Evolutionary conservation across 2,329 filamentous ascomycete genomes (phyloP).

Genomic region (Apiospora kogelbergensis): DNA sequence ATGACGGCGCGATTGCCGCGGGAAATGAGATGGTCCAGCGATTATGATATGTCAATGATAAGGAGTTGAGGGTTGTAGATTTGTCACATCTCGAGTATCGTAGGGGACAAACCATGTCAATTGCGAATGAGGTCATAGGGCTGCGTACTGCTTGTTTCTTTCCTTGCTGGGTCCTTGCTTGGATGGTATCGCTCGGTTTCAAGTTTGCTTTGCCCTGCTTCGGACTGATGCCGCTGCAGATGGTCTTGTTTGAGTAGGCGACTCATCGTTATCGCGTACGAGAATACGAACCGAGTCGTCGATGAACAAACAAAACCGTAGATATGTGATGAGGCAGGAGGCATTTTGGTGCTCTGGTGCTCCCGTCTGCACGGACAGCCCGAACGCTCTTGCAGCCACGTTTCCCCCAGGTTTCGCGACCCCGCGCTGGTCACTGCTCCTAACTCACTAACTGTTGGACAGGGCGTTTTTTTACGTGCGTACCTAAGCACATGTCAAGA

Average conservation of each 20-base stretch:
- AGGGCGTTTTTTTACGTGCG: neutral
- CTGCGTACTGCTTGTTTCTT: neutral
- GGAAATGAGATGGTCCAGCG: neutral
- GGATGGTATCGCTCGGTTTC: neutral
- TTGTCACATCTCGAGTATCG: neutral
- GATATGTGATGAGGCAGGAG: neutral
- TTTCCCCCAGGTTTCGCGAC: neutral
- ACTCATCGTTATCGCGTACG: neutral
- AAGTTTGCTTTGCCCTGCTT: neutral
- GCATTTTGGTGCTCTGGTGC: neutral
- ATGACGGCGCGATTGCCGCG: neutral
- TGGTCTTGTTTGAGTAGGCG: neutral
- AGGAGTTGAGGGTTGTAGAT: neutral
- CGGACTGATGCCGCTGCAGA: neutral
- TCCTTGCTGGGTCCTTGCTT: neutral
- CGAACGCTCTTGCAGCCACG: neutral
- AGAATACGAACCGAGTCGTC: neutral
- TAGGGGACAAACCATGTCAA: neutral
- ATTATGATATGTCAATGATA: neutral
- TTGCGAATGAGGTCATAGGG: neutral
- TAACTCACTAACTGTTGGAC: neutral
- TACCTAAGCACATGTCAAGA: neutral
- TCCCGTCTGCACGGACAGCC: neutral
- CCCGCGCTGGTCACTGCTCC: neutral
- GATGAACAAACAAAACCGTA: neutral